Evolutionary conservation across 2,329 filamentous ascomycete genomes (phyloP).

Genomic region (Paracoccidioides lutzii): DNA sequence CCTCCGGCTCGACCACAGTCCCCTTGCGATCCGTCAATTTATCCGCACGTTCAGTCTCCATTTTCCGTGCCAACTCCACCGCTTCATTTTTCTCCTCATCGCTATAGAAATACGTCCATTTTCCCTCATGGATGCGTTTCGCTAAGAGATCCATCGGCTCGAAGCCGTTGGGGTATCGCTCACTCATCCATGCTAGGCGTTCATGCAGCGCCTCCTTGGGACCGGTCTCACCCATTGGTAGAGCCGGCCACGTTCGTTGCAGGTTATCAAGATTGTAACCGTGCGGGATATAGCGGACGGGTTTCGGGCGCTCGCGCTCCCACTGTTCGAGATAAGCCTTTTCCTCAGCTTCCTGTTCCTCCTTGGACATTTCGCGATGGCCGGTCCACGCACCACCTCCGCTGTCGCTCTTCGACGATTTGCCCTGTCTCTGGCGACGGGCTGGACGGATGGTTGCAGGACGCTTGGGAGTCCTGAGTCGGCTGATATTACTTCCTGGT

Average conservation of each 20-base stretch:
- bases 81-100: constrained; percentile 27
- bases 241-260: constrained; percentile 28
- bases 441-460: not conserved
- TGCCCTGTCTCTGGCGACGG: constrained; percentile 7
- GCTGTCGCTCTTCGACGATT: constrained; percentile 5
- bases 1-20: constrained; percentile 24
- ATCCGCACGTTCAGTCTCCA: constrained; percentile 23
- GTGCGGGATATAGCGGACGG: constrained; percentile 25
- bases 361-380: not conserved
- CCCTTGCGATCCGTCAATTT: constrained; percentile 25
- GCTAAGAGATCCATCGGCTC: constrained; percentile 26
- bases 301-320: constrained; percentile 18
- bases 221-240: constrained; percentile 20
- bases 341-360: constrained; percentile 14
- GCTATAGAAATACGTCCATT: constrained; percentile 26
- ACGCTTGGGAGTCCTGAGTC: not conserved
- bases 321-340: constrained; percentile 21
- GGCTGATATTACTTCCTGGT: not conserved
- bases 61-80: constrained; percentile 22
- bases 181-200: constrained; percentile 24
- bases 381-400: not conserved
- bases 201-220: constrained; percentile 21
- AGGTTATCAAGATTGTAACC: constrained; percentile 21
- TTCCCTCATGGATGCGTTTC: constrained; percentile 24
- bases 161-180: constrained; percentile 24